These are phyloP conservation scores for Pterocarpus santalinus DNA, from an alignment of 306 rosid genomes.

Conservation along the genomic window DNA sequence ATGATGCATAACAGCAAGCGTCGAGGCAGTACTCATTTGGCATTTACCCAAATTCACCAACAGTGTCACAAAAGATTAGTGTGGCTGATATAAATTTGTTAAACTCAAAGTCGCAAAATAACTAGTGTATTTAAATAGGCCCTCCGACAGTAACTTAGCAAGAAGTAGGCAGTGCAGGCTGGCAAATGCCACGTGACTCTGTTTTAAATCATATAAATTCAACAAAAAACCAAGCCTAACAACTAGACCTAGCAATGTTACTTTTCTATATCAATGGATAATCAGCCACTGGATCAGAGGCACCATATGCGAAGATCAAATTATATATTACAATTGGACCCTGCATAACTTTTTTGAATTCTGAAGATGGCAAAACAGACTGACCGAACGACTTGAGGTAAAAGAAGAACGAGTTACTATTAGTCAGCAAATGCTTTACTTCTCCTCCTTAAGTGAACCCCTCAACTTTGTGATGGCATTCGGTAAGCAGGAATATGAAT, in stretches of 20 bases:
- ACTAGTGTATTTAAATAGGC: background rate
- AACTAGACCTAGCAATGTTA: background rate
- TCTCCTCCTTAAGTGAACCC: background rate
- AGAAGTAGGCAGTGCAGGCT: background rate
- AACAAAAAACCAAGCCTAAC: background rate
- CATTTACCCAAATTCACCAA: background rate
- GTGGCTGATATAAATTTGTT: background rate
- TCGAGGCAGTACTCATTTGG: background rate
- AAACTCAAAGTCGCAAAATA: background rate
- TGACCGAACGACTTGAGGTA: background rate
- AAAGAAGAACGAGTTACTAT: background rate
- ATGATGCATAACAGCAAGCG: background rate
- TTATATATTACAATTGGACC: background rate
- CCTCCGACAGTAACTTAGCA: background rate
- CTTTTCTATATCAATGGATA: background rate
- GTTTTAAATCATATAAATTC: background rate
- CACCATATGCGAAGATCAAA: background rate
- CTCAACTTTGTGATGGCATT: constrained; percentile 16
- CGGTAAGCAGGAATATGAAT: constrained; percentile 10
- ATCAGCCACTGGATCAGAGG: background rate
- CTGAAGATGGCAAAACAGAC: constrained; percentile 6
- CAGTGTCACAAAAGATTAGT: background rate
- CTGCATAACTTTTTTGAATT: background rate
- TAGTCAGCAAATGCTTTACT: constrained; percentile 15
- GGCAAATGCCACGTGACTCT: constrained; percentile 1